Evolutionary conservation across 2,329 filamentous ascomycete genomes (phyloP), one percentile per base, ranked within the genome.

Genomic region (Exophiala aquamarina): DNA sequence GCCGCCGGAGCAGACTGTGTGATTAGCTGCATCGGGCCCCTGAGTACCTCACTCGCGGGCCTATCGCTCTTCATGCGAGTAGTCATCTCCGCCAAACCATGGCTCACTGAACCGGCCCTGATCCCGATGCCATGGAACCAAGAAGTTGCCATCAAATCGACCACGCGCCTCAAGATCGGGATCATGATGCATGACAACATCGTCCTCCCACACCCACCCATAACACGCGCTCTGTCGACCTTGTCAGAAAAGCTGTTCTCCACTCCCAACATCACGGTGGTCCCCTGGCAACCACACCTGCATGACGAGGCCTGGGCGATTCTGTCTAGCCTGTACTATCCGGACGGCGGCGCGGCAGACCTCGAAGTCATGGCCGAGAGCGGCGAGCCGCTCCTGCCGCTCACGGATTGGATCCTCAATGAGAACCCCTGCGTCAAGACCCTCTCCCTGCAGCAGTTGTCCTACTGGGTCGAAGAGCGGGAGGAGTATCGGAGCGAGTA

Each of bases 171-270:
- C n/a, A 76, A 69, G 31, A 69, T 87, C 41, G 83, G 70, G 3
- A 75, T 87, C 18, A 70, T 87, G 63, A 81, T 77, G 75, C 70
- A 83, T 63, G 84, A 87, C 60, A 78, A 75, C 10, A 70, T 82
- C 41, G 82, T 85, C 3, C 70, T 45, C 17, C 84, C 84, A 0
- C 85, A 86, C 41, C 83, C 84, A 2, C 84, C 84, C 0, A 73
- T 87, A 2, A 66, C 71, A 0, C 65, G 63, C 4, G 54, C 80
- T 1, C 62, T 87, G 35, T 19, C 66, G 2, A 61, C 68, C 4
- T 64, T 77, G 0, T 70, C 69, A 0, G 62, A 66, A 2, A 70
- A 64, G 34, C 66, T 84, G 4, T 57, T 66, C 21, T 61, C 59
- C 0, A 68, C 66, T 9, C 43, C 71, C 0, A 75, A 75, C 1